These are phyloP conservation scores for Nephelium lappaceum DNA, from an alignment of 345 rosid genomes.

Conservation along the genomic window DNA sequence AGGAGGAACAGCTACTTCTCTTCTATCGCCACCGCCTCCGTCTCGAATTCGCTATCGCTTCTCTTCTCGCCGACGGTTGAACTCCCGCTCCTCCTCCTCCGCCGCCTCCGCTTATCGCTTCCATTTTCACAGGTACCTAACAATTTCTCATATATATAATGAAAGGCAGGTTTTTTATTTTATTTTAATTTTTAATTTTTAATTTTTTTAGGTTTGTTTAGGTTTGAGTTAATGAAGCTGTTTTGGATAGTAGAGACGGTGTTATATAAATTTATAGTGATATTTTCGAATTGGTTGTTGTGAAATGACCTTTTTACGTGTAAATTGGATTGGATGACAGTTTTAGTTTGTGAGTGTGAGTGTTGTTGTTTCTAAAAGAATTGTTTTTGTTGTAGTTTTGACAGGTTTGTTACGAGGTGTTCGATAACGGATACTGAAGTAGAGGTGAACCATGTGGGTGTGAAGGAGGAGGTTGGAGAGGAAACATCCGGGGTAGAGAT, in stretches of 20 bases:
- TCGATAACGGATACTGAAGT: constrained; percentile 63
- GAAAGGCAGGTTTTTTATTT: too few relatives aligned
- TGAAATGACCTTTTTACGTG: background rate
- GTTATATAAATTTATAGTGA: background rate
- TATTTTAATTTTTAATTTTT: too few relatives aligned
- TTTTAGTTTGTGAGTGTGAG: too few relatives aligned
- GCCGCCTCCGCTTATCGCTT: constrained; percentile 7
- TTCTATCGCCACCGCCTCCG: constrained; percentile 41
- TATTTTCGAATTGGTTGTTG: background rate
- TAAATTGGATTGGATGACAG: too few relatives aligned
- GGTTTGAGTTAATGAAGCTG: background rate
- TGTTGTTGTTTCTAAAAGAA: background rate
- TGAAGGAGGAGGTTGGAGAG: constrained; percentile 46
- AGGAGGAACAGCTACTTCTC: constrained; percentile 21
- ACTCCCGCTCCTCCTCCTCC: constrained; percentile 23
- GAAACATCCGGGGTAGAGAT: constrained; percentile 41
- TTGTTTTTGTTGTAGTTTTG: constrained; percentile 40
- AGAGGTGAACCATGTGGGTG: constrained; percentile 44
- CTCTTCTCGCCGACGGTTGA: constrained; percentile 70
- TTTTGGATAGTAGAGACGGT: too few relatives aligned
- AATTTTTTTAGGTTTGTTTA: too few relatives aligned
- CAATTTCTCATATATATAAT: too few relatives aligned
- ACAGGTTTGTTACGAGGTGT: constrained; percentile 58
- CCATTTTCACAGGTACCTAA: constrained; percentile 34
- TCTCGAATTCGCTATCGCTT: constrained; percentile 58